phyloP scores from a whole-genome alignment of 108 stramenopile genomes.

The Phaeodactylum tricornutum region DNA sequence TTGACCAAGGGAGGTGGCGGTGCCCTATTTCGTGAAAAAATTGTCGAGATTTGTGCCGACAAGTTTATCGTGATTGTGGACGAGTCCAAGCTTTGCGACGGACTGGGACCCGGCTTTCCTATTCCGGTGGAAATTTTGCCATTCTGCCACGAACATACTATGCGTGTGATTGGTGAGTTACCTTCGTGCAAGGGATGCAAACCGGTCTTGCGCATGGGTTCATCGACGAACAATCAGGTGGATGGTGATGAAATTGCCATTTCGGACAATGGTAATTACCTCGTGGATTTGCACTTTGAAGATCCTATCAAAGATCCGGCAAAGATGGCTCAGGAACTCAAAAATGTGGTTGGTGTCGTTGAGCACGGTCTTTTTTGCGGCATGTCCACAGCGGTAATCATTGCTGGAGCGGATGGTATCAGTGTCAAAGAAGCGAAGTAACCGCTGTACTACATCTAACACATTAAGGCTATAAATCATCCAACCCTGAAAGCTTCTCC shows the following conservation, averaged over 20 bases:
- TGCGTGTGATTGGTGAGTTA: slow-evolving; percentile 76
- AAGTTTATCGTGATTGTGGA: slow-evolving; percentile 91
- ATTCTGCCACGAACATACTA: slow-evolving; percentile 96
- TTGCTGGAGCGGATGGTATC: slow-evolving; percentile 93
- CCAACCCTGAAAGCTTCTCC: too few species aligned
- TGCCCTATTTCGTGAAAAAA: slow-evolving; percentile 93
- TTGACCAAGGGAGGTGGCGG: slow-evolving; percentile 98
- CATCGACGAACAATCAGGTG: slow-evolving; percentile 55
- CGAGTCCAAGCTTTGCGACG: slow-evolving; percentile 92
- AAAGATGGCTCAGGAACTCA: slow-evolving; percentile 76
- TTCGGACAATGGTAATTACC: slow-evolving; percentile 98
- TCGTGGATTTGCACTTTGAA: slow-evolving; percentile 95
- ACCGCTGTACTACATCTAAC: too few species aligned
- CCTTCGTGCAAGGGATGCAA: slow-evolving; percentile 81
- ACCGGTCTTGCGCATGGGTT: slow-evolving; percentile 86
- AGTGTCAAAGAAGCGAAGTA: slow-evolving; percentile 61
- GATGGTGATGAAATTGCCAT: slow-evolving; percentile 96
- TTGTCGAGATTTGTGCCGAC: slow-evolving; percentile 83
- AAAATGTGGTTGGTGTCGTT: slow-evolving; percentile 93
- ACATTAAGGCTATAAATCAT: too few species aligned
- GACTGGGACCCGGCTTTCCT: slow-evolving; percentile 90
- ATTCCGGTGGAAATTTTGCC: slow-evolving; percentile 94
- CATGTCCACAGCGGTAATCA: slow-evolving; percentile 95
- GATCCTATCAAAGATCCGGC: slow-evolving; percentile 85
- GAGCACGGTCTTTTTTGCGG: slow-evolving; percentile 97